Conservation (phyloP, 495 filamentous ascomycete genomes). For the Tuber indicum region DNA sequence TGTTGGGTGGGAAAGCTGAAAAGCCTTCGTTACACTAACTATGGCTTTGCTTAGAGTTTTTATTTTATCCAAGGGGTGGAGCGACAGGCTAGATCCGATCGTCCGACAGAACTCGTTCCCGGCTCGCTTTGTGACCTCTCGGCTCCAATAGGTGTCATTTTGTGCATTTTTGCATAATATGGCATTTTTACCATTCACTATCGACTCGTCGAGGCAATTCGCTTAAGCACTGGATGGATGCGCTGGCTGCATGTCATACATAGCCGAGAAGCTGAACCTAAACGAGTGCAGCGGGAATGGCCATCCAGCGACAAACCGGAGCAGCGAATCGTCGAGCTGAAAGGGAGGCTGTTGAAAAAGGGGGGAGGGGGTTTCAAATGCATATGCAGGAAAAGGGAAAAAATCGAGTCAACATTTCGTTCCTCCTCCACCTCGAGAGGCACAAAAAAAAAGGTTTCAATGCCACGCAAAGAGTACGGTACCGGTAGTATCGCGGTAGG, state of each 20-base stretch:
- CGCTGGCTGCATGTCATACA: slow-evolving; percentile 1
- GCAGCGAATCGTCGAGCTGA: background rate
- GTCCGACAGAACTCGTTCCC: background rate
- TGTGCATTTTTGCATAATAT: background rate
- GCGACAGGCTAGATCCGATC: background rate
- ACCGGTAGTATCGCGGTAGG: background rate
- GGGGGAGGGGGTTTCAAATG: background rate
- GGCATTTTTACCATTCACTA: background rate
- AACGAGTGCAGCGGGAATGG: background rate
- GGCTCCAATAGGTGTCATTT: background rate
- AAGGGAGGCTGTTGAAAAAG: background rate
- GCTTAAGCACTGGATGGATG: background rate
- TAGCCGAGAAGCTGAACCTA: background rate
- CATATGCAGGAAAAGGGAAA: background rate
- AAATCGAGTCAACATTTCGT: background rate
- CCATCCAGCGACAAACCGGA: background rate
- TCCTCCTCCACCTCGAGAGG: background rate
- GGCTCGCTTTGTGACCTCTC: background rate
- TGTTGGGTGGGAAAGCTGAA: background rate
- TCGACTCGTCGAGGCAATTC: background rate
- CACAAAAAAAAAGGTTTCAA: background rate
- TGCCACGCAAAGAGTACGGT: background rate
- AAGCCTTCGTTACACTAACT: background rate
- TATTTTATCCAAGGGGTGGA: background rate
- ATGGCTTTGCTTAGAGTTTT: background rate